These are phyloP conservation scores for Peronospora farinosa DNA, from an alignment of 352 stramenopile genomes.

Conservation along the genomic window DNA sequence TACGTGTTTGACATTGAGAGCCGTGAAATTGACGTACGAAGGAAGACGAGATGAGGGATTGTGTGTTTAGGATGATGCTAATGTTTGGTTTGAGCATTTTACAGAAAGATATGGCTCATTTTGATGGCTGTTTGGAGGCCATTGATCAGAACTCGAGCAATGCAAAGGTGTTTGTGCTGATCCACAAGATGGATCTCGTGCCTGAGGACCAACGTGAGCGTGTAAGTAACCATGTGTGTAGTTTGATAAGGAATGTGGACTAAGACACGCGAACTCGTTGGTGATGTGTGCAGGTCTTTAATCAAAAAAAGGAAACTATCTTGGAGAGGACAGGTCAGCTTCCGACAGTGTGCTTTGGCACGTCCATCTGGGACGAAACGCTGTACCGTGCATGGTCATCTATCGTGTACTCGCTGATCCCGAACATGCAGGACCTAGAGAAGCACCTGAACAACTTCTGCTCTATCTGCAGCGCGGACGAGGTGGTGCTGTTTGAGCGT, in stretches of 20 bases:
- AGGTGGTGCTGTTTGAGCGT: constrained; percentile 97
- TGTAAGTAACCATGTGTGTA: constrained; percentile 29
- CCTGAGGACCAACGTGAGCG: constrained; percentile 77
- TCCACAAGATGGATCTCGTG: constrained; percentile 99
- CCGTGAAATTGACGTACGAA: constrained; percentile 61
- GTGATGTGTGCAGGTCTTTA: constrained; percentile 74
- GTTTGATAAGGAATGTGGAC: neutral
- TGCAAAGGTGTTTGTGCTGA: constrained; percentile 97
- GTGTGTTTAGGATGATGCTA: constrained; percentile 4
- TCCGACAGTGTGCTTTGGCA: constrained; percentile 91
- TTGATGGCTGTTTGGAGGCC: constrained; percentile 94
- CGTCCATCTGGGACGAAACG: constrained; percentile 99
- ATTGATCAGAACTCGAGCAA: constrained; percentile 98
- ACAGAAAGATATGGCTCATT: constrained; percentile 97
- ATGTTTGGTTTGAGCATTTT: constrained; percentile 15
- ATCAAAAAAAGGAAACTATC: constrained; percentile 93
- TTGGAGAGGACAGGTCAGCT: constrained; percentile 84
- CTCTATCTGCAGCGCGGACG: constrained; percentile 93
- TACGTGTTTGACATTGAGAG: constrained; percentile 99
- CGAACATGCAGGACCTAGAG: constrained; percentile 96
- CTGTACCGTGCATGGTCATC: constrained; percentile 98
- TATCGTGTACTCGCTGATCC: constrained; percentile 99
- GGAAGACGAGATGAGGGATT: neutral
- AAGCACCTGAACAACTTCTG: constrained; percentile 96
- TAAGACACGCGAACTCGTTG: constrained; percentile 2